phyloP scores from a whole-genome alignment of 2,329 filamentous ascomycete species.

The Monilinia vaccinii-corymbosi region DNA sequence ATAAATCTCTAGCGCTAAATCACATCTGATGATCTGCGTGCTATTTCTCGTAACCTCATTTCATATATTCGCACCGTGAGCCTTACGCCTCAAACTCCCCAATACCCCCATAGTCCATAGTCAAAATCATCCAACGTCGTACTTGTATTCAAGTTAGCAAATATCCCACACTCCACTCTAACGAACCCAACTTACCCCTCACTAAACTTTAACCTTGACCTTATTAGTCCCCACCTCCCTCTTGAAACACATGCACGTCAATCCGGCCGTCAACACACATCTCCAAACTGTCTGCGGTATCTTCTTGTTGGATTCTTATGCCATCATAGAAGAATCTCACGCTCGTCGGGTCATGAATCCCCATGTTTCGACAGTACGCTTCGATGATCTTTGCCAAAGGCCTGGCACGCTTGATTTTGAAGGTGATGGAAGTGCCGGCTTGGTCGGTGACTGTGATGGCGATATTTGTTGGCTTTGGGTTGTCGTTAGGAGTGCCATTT shows the following conservation, averaged over 20 bases:
- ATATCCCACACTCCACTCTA: neutral
- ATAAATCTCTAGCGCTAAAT: too few relatives aligned
- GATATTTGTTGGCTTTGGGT: neutral
- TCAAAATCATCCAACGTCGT: neutral
- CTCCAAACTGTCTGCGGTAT: neutral
- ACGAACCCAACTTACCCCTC: neutral
- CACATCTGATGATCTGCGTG: too few relatives aligned
- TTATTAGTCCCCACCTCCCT: neutral
- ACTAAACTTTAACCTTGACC: too few relatives aligned
- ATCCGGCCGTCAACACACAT: neutral
- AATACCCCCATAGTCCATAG: too few relatives aligned
- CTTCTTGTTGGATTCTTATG: neutral
- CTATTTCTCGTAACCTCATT: too few relatives aligned
- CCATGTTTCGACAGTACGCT: neutral
- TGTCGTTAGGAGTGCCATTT: neutral
- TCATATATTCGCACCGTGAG: too few relatives aligned
- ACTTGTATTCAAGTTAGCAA: neutral
- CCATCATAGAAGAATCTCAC: constrained; percentile 2
- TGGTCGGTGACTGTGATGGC: neutral
- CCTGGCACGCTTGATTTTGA: constrained; percentile 3
- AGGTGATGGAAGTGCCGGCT: neutral
- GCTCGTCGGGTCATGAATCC: neutral
- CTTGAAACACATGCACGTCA: neutral
- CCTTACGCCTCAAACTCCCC: too few relatives aligned
- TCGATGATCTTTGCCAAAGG: neutral